These are phyloP conservation scores for Coemansia brasiliensis DNA, from an alignment of 192 early-diverging fungal genomes.

Conservation along the genomic window DNA sequence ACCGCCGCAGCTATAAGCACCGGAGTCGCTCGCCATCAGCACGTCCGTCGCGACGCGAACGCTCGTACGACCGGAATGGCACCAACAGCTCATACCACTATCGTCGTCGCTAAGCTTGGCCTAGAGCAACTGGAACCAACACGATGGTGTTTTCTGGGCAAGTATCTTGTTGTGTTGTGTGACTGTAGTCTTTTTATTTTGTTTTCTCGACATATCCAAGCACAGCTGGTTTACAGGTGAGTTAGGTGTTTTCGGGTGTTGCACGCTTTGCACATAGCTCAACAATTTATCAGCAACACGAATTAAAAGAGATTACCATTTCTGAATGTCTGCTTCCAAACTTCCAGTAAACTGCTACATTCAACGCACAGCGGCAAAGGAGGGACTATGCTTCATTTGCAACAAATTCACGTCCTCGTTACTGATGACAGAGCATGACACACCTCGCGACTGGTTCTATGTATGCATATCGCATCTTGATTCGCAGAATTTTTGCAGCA, in stretches of 20 bases:
- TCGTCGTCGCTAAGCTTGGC: conserved; percentile 17
- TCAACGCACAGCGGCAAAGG: conserved; percentile 23
- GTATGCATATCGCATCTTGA: conserved; percentile 19
- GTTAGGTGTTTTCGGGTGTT: no score
- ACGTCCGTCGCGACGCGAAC: conserved; percentile 36
- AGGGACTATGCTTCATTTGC: conserved; percentile 34
- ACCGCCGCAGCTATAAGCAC: conserved; percentile 19
- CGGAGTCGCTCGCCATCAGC: conserved; percentile 50
- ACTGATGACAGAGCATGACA: conserved; percentile 18
- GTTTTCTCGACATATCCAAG: not conserved
- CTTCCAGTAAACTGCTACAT: conserved; percentile 31
- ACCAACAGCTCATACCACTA: conserved; percentile 29
- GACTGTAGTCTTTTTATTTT: no score
- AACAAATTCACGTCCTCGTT: conserved; percentile 11
- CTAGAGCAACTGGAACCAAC: not conserved
- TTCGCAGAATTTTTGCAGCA: conserved; percentile 16
- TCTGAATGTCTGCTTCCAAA: not conserved
- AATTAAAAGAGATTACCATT: not conserved
- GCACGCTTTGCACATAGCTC: no score
- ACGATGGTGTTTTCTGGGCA: no score
- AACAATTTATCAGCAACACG: no score
- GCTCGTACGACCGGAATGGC: conserved; percentile 37
- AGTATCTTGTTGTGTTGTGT: no score
- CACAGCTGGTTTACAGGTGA: not conserved
- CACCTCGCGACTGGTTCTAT: conserved; percentile 37